Conservation (phyloP, 495 filamentous ascomycete genomes). For the Penicillium verhagenii region DNA sequence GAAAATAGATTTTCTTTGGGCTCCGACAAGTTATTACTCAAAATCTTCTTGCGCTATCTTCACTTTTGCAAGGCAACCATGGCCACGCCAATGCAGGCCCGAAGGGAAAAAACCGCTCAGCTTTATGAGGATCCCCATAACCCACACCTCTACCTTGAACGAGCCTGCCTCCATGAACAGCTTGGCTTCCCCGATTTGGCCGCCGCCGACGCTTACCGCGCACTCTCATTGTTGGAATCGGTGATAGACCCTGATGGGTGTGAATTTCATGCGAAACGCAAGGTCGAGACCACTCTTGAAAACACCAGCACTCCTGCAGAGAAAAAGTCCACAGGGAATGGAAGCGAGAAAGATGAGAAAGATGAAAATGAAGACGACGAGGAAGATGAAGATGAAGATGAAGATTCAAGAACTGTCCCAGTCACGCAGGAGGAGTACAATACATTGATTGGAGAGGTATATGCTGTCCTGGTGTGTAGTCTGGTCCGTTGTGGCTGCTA, state of each 20-base stretch:
- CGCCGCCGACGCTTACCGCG: conserved; percentile 85
- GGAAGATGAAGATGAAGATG: conserved; percentile 30
- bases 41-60: too few relatives aligned
- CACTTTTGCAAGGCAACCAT: not conserved
- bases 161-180: conserved; percentile 66
- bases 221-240: conserved; percentile 81
- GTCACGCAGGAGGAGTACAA: conserved; percentile 44
- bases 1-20: too few relatives aligned
- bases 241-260: conserved; percentile 57
- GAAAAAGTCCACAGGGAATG: not conserved
- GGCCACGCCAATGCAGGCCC: conserved; percentile 21
- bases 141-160: conserved; percentile 69
- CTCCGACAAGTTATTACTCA: too few relatives aligned
- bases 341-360: conserved; percentile 17
- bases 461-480: conserved; percentile 50
- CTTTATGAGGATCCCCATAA: conserved; percentile 66
- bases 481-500: conserved; percentile 68
- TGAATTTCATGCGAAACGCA: conserved; percentile 42
- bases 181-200: conserved; percentile 89
- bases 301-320: not conserved
- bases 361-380: conserved; percentile 21
- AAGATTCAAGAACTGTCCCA: conserved; percentile 37
- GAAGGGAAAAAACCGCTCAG: conserved; percentile 23
- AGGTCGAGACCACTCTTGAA: conserved; percentile 11
- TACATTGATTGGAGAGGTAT: conserved; percentile 35